These are phyloP conservation scores for Hanseniaspora jakobsenii DNA, from an alignment of 805 yeast species.

Conservation along the genomic window DNA sequence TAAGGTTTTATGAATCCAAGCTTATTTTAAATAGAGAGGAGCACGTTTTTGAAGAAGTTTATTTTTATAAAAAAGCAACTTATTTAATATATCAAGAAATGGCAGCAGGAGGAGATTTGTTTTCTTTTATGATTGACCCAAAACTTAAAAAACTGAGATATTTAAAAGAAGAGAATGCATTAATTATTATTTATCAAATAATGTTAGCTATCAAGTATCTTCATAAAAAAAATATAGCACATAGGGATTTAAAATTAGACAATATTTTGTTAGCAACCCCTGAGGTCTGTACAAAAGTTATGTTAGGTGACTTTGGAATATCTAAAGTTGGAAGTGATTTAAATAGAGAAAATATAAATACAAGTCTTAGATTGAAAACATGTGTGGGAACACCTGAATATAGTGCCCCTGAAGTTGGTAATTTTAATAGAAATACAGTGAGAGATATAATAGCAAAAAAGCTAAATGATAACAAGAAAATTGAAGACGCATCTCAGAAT, in stretches of 20 bases:
- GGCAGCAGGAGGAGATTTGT: constrained; percentile 47
- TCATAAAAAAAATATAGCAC: constrained; percentile 44
- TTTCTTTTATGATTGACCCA: constrained; percentile 36
- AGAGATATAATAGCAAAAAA: constrained; percentile 5
- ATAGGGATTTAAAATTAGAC: constrained; percentile 56
- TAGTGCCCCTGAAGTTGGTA: constrained; percentile 59
- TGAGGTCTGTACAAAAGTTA: constrained; percentile 39
- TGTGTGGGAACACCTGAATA: constrained; percentile 58
- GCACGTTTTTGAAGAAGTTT: not conserved
- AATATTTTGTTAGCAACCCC: constrained; percentile 48
- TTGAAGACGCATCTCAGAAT: not conserved
- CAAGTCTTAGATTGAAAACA: constrained; percentile 35
- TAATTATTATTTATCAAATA: constrained; percentile 45
- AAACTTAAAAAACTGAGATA: constrained; percentile 32
- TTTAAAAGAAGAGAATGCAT: constrained; percentile 42
- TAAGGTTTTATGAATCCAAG: constrained; percentile 33
- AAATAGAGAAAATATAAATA: constrained; percentile 15
- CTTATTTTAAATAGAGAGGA: constrained; percentile 18
- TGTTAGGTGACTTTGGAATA: constrained; percentile 60
- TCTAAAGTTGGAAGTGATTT: too few relatives aligned
- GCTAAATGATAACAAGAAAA: not conserved
- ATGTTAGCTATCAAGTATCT: constrained; percentile 44
- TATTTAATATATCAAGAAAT: constrained; percentile 40
- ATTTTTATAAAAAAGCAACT: constrained; percentile 14
- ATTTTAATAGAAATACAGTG: constrained; percentile 10